Evolutionary conservation across 2,329 filamentous ascomycete genomes (phyloP), one percentile per base, ranked within the genome.

Genomic region (Aspergillus intermedius): DNA sequence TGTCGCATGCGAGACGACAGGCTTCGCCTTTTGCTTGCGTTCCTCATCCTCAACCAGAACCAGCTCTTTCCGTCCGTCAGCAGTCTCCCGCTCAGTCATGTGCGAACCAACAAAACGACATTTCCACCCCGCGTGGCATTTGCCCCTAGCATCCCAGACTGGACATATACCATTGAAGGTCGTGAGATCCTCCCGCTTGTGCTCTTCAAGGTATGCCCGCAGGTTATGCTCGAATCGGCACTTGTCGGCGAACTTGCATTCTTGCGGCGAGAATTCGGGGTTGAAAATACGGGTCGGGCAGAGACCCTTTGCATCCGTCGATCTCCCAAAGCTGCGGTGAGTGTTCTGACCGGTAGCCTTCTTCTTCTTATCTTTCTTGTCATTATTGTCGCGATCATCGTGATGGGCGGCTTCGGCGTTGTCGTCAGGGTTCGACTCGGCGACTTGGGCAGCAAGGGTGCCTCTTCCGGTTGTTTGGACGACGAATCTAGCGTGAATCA

Each of bases 21-120:
- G 63, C 41, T 60, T 60, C 19, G 65, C 60, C 37, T 69, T 70
- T 42, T 66, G 67, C 60, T 72, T 78, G 58, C 66, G 70, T 52
- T 73, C 73, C 48, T 70, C 69, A 58, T 81, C 77, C 49, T 82
- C 79, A 17, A 86, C 60, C 44, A 95, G 75, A 3, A 91, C 76
- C 46, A 97, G 72, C 70, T 97, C 91, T 60, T 87, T 89, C 57
- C 81, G 80, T 7, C 90, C 91, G 66, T 95, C 91, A 47, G 84
- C 83, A 17, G 77, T 82, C 55, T 87, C 81, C 21, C 87, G 71
- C 70, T 97, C 91, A 53, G 83, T 78, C 60, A 89, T 93, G 70
- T 98, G 93, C 54, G 88, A 94, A 54, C 80, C 80, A 30, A 88
- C 86, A 63, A 96, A 95, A 19, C 91, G 86, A 66, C 93, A 98